These are phyloP conservation scores for Dioscorea alata DNA, from an alignment of 106 monocot species.

Conservation along the genomic window DNA sequence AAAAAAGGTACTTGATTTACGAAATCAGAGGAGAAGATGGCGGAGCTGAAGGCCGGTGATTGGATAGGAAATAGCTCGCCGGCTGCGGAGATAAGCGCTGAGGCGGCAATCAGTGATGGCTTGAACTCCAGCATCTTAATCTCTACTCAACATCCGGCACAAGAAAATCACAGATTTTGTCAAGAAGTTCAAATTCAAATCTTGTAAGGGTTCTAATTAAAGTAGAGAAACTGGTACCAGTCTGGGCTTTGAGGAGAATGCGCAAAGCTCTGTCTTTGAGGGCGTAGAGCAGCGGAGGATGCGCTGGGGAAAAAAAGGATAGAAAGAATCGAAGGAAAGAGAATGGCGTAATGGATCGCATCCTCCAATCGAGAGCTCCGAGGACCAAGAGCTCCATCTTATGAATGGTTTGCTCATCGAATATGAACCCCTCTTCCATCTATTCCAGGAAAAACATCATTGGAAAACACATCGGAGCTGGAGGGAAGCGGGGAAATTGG, in stretches of 20 bases:
- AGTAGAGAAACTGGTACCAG: constrained; percentile 24
- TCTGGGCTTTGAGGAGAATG: constrained; percentile 53
- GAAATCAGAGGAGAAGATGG: constrained; percentile 40
- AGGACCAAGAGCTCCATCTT: constrained; percentile 86
- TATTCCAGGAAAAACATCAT: constrained; percentile 4
- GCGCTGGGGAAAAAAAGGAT: constrained; percentile 36
- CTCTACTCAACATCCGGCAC: constrained; percentile 23
- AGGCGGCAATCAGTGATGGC: constrained; percentile 67
- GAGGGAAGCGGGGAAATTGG: background rate
- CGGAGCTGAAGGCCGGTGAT: constrained; percentile 34
- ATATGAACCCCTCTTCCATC: constrained; percentile 49
- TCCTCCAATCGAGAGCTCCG: constrained; percentile 70
- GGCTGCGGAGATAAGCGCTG: constrained; percentile 74
- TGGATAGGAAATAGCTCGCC: constrained; percentile 47
- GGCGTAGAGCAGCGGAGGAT: constrained; percentile 29
- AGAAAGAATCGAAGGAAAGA: constrained; percentile 81
- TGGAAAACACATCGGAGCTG: background rate
- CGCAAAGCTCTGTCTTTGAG: constrained; percentile 54
- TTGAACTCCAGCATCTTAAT: constrained; percentile 61
- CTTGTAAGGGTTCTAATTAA: background rate
- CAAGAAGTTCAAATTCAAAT: background rate
- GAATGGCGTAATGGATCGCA: constrained; percentile 96
- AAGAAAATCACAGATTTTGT: background rate
- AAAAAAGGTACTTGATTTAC: constrained; percentile 39
- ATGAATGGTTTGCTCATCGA: constrained; percentile 51